Conservation (phyloP, 208 protist genomes). For the Vickermania spadyakhi region DNA sequence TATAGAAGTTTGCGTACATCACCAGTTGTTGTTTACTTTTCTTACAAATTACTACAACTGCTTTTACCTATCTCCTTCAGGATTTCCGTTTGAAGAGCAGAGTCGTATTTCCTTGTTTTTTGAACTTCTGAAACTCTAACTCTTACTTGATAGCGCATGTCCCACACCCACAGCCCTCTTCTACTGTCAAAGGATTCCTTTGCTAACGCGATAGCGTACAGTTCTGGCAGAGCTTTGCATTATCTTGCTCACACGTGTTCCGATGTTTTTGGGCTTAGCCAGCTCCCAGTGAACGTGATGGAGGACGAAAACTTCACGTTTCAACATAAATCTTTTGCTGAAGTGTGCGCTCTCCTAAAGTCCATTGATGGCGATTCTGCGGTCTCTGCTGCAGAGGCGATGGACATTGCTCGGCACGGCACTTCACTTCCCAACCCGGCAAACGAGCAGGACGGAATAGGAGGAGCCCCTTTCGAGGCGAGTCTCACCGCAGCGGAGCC, state of each 20-base stretch:
- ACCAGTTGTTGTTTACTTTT: too few relatives aligned
- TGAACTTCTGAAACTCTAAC: too few relatives aligned
- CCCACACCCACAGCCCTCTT: constrained; percentile 7
- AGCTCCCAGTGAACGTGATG: constrained; percentile 18
- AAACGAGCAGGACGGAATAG: background rate
- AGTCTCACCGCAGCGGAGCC: background rate
- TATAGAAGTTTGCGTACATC: too few relatives aligned
- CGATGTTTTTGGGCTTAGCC: constrained; percentile 14
- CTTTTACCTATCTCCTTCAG: too few relatives aligned
- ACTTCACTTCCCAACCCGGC: background rate
- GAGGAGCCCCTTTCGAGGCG: background rate
- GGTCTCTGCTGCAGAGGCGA: background rate
- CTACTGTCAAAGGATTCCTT: constrained; percentile 40
- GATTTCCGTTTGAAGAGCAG: too few relatives aligned
- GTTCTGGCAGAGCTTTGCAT: constrained; percentile 26
- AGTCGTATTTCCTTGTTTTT: too few relatives aligned
- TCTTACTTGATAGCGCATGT: too few relatives aligned
- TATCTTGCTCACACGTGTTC: constrained; percentile 36
- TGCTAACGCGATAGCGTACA: constrained; percentile 21
- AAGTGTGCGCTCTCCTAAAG: background rate
- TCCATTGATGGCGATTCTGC: background rate
- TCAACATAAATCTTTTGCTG: too few relatives aligned
- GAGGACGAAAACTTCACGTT: constrained; percentile 12
- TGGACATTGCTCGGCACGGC: background rate
- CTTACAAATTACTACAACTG: too few relatives aligned